Evolutionary conservation across 2,329 filamentous ascomycete genomes (phyloP).

Genomic region (Diaporthe longicolla): DNA sequence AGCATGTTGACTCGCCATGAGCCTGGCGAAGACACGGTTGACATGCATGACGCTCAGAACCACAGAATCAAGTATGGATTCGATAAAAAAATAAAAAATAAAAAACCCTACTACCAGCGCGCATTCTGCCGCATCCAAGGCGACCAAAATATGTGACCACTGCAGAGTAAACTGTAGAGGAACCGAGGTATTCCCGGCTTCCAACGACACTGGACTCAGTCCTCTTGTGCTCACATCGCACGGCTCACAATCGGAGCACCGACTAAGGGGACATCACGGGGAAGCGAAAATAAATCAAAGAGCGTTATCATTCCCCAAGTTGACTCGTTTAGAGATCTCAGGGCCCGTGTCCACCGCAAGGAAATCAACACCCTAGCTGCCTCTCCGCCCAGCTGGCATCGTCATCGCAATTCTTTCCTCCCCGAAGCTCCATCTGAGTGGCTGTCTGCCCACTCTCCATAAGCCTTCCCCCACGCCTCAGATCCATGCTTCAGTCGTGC

Average conservation of each 20-base stretch:
- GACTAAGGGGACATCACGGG: neutral
- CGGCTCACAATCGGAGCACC: neutral
- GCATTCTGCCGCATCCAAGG: neutral
- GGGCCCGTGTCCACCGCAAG: neutral
- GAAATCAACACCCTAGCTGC: neutral
- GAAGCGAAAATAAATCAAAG: neutral
- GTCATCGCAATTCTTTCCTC: neutral
- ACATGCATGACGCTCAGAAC: neutral
- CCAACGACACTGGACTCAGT: neutral
- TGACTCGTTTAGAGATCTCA: neutral
- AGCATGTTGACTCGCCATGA: neutral
- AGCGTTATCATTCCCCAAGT: neutral
- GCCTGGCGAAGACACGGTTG: neutral
- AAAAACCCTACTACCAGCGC: neutral
- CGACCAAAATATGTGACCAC: neutral
- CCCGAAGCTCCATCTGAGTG: too few species aligned
- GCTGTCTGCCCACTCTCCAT: neutral
- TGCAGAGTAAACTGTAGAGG: neutral
- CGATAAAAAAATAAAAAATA: too few species aligned
- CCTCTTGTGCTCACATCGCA: neutral
- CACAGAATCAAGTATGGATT: neutral
- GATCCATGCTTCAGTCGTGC: slow-evolving; percentile 11
- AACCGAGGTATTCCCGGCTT: neutral
- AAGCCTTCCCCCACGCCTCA: neutral
- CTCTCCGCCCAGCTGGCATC: neutral